A percentile compares a stretch with the other conserved stretches of the same genome.
These are phyloP conservation scores for Sporisorium graminicola DNA, from an alignment of 1,284 basidiomycete species.

Conservation along the genomic window DNA sequence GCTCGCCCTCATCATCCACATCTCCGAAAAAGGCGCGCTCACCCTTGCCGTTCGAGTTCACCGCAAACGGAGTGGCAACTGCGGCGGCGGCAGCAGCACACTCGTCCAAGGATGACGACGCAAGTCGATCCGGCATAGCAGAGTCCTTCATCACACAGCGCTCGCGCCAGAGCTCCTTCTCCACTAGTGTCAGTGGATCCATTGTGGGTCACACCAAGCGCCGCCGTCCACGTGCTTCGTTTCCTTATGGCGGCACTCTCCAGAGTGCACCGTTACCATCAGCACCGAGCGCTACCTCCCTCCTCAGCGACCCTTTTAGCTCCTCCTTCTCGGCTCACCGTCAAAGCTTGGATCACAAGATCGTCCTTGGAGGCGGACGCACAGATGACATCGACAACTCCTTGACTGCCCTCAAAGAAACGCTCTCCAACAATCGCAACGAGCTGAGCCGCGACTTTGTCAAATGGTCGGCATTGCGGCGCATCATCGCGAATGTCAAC, in stretches of 20 bases:
- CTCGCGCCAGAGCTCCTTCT: constrained; percentile 52
- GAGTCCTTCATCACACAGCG: constrained; percentile 37
- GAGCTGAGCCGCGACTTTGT: constrained; percentile 76
- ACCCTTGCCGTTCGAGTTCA: constrained; percentile 41
- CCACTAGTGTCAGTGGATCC: constrained; percentile 44
- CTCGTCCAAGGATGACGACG: constrained; percentile 43
- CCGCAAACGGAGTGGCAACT: constrained; percentile 18
- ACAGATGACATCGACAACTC: constrained; percentile 1
- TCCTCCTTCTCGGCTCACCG: constrained; percentile 17
- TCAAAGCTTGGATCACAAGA: not conserved
- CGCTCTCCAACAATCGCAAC: constrained; percentile 49
- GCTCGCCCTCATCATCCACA: constrained; percentile 44
- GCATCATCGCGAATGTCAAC: constrained; percentile 74
- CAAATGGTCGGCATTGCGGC: constrained; percentile 81
- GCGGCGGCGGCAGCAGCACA: constrained; percentile 38
- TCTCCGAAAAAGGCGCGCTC: constrained; percentile 42
- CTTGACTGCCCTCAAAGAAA: constrained; percentile 28
- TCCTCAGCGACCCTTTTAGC: constrained; percentile 33
- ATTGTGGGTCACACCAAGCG: constrained; percentile 18
- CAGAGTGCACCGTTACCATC: constrained; percentile 20
- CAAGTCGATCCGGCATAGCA: constrained; percentile 16
- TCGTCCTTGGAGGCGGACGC: constrained; percentile 15
- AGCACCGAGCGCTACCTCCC: constrained; percentile 26
- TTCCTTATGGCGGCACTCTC: constrained; percentile 33
- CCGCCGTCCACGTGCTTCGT: constrained; percentile 31